Evolutionary conservation across 1,284 basidiomycete genomes (phyloP), one percentile per base, ranked within the genome.

Genomic region (Austroboletus niveus): DNA sequence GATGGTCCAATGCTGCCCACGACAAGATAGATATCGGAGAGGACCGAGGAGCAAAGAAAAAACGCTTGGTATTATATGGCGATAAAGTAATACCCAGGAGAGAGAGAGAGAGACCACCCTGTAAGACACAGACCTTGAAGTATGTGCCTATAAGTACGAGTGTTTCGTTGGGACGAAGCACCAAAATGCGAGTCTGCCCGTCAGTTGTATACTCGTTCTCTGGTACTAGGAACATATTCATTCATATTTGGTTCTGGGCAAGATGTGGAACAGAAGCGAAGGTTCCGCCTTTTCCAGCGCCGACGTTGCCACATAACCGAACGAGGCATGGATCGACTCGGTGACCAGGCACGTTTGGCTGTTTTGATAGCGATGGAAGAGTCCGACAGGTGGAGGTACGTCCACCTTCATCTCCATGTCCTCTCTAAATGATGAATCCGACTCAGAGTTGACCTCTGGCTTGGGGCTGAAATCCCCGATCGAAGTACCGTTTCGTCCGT

Each of bases 11-110:
- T 5, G 51, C 34, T 2, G 64, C 57, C 69, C 52, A 52, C 42
- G 72, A 65, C 20, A 88, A 65, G 17, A 78, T 60, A 4, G 88
- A 85, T 8, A 91, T 64, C 1, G 88, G 85, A 8, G 85, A 79
- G 0, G 81, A 88, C 11, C 78, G 75, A 0, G 87, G 85, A 2
- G 87, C 84, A 60, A 81, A 90, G 22, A 89, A 70, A 22, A 64
- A 64, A 53, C 87, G 73, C 5, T 59, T 53, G 1, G 52, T 61
- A 5, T 59, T 43, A 0, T 80, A 80, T 1, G 80, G 62, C 1
- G 53, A 42, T 8, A 89, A 62, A 0, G 65, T 69, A 8, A 75
- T 69, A 1, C 85, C 87, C 12, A 72, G 69, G 0, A 89, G 40
- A 4, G 72, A 69, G 17, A 17, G 17, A 17, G 17, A 17, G 40